Evolutionary conservation across 1,139 yeast genomes (phyloP).

Genomic region (Magnusiomyces fungicola): DNA sequence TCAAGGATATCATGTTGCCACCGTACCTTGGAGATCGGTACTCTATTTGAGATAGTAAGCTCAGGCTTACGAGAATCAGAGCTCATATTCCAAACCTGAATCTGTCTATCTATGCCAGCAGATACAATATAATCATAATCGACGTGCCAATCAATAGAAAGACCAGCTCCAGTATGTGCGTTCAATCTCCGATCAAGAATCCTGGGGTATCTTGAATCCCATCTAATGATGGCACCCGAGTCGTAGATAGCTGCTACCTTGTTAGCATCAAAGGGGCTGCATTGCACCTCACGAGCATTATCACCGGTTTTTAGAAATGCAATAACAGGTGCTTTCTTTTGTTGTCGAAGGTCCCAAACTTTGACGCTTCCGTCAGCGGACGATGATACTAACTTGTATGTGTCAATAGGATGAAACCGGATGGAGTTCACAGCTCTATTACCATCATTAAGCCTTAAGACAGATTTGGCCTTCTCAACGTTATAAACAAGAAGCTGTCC

Average conservation of each 20-base stretch:
- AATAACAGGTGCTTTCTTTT: conserved; percentile 38
- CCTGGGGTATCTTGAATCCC: conserved; percentile 59
- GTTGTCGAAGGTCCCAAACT: conserved; percentile 74
- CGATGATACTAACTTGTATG: conserved; percentile 65
- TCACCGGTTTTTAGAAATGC: conserved; percentile 44
- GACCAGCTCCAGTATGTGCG: conserved; percentile 89
- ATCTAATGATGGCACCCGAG: conserved; percentile 77
- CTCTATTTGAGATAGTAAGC: conserved; percentile 64
- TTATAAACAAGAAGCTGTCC: conserved; percentile 41
- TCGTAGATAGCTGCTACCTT: conserved; percentile 74
- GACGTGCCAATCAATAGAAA: conserved; percentile 85
- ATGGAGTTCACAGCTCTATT: conserved; percentile 75
- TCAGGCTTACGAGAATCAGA: conserved; percentile 52
- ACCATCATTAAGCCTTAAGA: conserved; percentile 50
- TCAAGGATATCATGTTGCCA: conserved; percentile 42
- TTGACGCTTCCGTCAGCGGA: conserved; percentile 87
- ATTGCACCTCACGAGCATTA: conserved; percentile 36
- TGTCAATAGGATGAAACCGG: conserved; percentile 55
- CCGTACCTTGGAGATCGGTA: conserved; percentile 64
- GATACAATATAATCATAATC: conserved; percentile 73
- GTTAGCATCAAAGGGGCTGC: conserved; percentile 36
- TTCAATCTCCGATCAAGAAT: conserved; percentile 59
- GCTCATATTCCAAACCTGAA: conserved; percentile 70
- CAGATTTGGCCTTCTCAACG: conserved; percentile 36
- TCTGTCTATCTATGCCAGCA: conserved; percentile 86